A percentile compares a stretch with the other conserved stretches of the same genome.
Evolutionary conservation across 139 green algal species (phyloP).

Genomic region (Picochlorum sp.): DNA sequence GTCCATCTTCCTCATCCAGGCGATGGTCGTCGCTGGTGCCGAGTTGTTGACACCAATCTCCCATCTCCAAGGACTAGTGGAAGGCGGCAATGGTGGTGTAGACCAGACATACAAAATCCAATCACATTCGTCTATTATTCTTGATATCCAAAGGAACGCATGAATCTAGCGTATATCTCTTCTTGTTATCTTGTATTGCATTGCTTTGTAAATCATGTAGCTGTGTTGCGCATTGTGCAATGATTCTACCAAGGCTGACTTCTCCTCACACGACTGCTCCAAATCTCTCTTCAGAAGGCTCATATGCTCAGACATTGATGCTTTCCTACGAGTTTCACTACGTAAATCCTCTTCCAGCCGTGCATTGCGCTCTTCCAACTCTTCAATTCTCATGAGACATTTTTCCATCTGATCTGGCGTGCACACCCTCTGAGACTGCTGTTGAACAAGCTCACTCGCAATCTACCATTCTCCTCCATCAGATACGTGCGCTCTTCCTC

Average conservation of each 20-base stretch:
- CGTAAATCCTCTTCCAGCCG: constrained; percentile 14
- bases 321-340: not conserved
- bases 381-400: not conserved
- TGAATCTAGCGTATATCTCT: not conserved
- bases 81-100: constrained; percentile 69
- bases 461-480: not conserved
- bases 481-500: not conserved
- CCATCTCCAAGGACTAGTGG: constrained; percentile 77
- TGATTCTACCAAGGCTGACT: constrained; percentile 9
- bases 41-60: constrained; percentile 94
- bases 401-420: too few species aligned
- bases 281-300: constrained; percentile 10
- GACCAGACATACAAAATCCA: constrained; percentile 24
- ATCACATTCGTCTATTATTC: constrained; percentile 67
- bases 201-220: constrained; percentile 2
- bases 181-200: not conserved
- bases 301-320: not conserved
- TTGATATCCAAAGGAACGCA: constrained; percentile 32
- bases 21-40: constrained; percentile 61
- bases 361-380: not conserved
- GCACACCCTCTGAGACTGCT: too few species aligned
- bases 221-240: constrained; percentile 5
- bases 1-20: constrained; percentile 51
- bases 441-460: too few species aligned
- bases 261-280: constrained; percentile 14